Conservation (phyloP, 2,329 filamentous ascomycete genomes). For the Onygena corvina region DNA sequence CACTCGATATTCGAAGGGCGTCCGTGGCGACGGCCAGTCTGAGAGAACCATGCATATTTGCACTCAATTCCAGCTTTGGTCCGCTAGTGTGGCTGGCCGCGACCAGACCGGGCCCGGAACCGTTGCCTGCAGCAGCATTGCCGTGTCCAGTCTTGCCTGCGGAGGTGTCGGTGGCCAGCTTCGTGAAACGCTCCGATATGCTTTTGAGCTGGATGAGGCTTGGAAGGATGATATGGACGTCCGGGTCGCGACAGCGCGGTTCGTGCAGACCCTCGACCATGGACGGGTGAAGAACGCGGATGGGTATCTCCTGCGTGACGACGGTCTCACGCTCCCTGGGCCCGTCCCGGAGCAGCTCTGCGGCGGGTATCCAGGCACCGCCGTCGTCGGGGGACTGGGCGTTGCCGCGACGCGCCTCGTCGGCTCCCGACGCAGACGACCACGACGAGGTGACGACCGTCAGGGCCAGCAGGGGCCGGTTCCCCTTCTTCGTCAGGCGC, state of each 20-base stretch:
- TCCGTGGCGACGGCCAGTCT: constrained; percentile 72
- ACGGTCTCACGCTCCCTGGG: constrained; percentile 71
- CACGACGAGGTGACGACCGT: constrained; percentile 60
- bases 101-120: constrained; percentile 15
- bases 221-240: constrained; percentile 86
- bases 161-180: constrained; percentile 48
- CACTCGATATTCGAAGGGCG: constrained; percentile 68
- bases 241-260: constrained; percentile 76
- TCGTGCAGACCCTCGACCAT: constrained; percentile 90
- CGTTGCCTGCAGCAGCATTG: constrained; percentile 22
- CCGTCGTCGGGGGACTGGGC: constrained; percentile 26
- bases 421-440: constrained; percentile 41
- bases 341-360: constrained; percentile 32
- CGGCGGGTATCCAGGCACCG: constrained; percentile 30
- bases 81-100: constrained; percentile 19
- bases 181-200: constrained; percentile 91
- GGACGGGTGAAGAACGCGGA: constrained; percentile 71
- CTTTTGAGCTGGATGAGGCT: constrained; percentile 79
- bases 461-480: constrained; percentile 72
- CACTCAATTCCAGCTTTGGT: constrained; percentile 70
- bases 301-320: constrained; percentile 92
- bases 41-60: constrained; percentile 87
- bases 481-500: constrained; percentile 85
- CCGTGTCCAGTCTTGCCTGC: constrained; percentile 15
- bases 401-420: constrained; percentile 30